Conservation (phyloP, 345 rosid genomes). For the Murraya koenigii region DNA sequence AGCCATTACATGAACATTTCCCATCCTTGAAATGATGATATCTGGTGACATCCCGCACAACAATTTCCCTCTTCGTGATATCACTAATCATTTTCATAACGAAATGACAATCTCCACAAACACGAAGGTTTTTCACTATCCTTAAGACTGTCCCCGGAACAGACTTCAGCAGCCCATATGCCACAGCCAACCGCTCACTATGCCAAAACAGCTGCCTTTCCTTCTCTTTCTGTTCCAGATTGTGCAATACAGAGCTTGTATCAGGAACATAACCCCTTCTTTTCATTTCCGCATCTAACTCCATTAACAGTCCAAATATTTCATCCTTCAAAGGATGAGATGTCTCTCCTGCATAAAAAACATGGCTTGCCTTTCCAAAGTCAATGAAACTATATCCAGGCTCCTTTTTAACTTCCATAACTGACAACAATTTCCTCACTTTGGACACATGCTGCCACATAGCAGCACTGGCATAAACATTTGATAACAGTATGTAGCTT, state of each 20-base stretch:
- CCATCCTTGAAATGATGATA: slow-evolving; percentile 77
- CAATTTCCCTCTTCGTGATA: slow-evolving; percentile 54
- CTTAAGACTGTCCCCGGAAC: slow-evolving; percentile 51
- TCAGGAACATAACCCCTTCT: slow-evolving; percentile 70
- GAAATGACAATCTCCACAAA: slow-evolving; percentile 76
- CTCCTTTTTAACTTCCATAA: slow-evolving; percentile 50
- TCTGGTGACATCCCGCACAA: slow-evolving; percentile 69
- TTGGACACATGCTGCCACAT: slow-evolving; percentile 57
- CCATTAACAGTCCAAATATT: slow-evolving; percentile 43
- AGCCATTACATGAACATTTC: slow-evolving; percentile 71
- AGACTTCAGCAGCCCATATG: slow-evolving; percentile 62
- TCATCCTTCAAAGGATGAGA: slow-evolving; percentile 53
- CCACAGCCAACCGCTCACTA: slow-evolving; percentile 71
- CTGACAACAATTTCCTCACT: slow-evolving; percentile 55
- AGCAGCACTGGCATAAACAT: slow-evolving; percentile 52
- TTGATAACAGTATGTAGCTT: slow-evolving; percentile 62
- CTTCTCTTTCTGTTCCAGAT: slow-evolving; percentile 68
- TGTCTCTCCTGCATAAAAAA: slow-evolving; percentile 69
- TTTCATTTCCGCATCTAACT: slow-evolving; percentile 55
- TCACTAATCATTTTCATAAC: slow-evolving; percentile 57
- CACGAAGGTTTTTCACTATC: slow-evolving; percentile 69
- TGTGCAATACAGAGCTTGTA: slow-evolving; percentile 54
- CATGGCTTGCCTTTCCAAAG: slow-evolving; percentile 48
- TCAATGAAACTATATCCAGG: slow-evolving; percentile 66
- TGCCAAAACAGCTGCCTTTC: slow-evolving; percentile 74